A percentile compares a stretch with the other conserved stretches of the same genome.
phyloP scores from a whole-genome alignment of 805 yeast genomes.

The Metschnikowia koreensis region DNA sequence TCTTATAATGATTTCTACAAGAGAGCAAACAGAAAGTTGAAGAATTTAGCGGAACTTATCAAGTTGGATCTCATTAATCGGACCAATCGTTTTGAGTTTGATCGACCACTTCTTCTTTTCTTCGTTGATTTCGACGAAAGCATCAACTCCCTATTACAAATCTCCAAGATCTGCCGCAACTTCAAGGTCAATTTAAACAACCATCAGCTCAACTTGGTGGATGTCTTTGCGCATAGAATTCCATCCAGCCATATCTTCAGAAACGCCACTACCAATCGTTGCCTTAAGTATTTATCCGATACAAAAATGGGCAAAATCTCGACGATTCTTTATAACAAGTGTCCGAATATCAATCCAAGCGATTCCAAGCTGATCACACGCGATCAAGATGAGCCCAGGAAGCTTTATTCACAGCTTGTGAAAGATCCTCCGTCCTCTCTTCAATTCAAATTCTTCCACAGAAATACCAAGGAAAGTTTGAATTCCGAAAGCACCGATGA shows the following conservation, averaged over 20 bases:
- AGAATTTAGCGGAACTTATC: conserved; percentile 35
- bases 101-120: conserved; percentile 49
- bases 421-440: conserved; percentile 38
- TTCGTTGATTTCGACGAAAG: conserved; percentile 46
- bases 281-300: conserved; percentile 30
- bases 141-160: conserved; percentile 45
- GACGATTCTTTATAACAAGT: conserved; percentile 55
- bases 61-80: conserved; percentile 40
- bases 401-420: conserved; percentile 33
- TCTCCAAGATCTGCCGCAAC: conserved; percentile 45
- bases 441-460: conserved; percentile 35
- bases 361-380: conserved; percentile 2
- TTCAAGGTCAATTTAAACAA: conserved; percentile 39
- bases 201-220: conserved; percentile 42
- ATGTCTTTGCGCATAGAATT: conserved; percentile 36
- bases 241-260: conserved; percentile 30
- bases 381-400: conserved; percentile 7
- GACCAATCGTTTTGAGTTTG: conserved; percentile 41
- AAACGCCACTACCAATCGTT: conserved; percentile 11
- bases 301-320: conserved; percentile 45
- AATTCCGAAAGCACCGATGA: conserved; percentile 49
- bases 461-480: conserved; percentile 20
- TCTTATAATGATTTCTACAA: conserved; percentile 29
- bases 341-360: conserved; percentile 37
- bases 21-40: conserved; percentile 29